Conservation (phyloP, 345 rosid species). For the Heritiera fomes region DNA sequence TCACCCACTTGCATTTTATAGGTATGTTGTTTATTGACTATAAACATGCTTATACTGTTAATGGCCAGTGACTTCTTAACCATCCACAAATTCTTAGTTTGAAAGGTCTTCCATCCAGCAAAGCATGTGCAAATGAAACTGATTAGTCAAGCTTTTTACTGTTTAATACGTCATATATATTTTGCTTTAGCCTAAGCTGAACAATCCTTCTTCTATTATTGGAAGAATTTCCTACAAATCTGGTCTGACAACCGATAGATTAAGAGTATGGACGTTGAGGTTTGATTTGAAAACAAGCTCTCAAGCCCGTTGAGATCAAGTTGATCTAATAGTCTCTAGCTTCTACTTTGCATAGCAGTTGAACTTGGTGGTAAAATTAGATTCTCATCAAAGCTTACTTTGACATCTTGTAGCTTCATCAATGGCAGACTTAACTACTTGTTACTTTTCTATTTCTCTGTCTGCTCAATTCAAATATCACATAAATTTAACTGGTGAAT, state of each 20-base stretch:
- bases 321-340: neutral
- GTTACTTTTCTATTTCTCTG: neutral
- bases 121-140: constrained; percentile 3
- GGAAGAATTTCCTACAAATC: neutral
- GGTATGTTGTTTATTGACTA: constrained; percentile 17
- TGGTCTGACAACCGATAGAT: neutral
- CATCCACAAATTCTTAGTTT: neutral
- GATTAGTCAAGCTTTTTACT: constrained; percentile 21
- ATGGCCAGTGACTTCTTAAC: constrained; percentile 5
- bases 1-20: constrained; percentile 5
- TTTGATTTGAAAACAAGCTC: neutral
- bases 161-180: neutral
- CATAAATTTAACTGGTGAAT: neutral
- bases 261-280: neutral
- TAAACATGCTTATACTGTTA: neutral
- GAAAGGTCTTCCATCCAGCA: constrained; percentile 11
- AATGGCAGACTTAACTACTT: neutral
- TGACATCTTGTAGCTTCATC: constrained; percentile 20
- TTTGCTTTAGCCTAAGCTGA: neutral
- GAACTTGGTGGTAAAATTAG: constrained; percentile 6
- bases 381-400: neutral
- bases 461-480: neutral
- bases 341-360: neutral
- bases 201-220: neutral
- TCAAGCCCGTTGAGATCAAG: constrained; percentile 1